phyloP scores from a whole-genome alignment of 495 filamentous ascomycete genomes.

The Neurospora tetraspora region DNA sequence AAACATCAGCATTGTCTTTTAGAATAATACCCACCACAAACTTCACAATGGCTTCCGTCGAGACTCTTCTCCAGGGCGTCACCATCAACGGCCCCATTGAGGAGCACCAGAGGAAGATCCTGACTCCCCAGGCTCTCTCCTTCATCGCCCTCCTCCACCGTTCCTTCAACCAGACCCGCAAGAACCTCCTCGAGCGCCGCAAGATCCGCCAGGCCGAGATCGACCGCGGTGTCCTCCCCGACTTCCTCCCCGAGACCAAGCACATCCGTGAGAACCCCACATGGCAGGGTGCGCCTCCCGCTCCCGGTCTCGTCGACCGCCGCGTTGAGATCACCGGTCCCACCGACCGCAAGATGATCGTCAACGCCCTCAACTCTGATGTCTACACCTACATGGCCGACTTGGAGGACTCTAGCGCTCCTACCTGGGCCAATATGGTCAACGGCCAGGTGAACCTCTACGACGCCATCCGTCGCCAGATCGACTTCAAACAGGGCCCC shows the following conservation, averaged over 20 bases:
- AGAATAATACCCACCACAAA: background rate
- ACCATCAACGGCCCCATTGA: slow-evolving; percentile 68
- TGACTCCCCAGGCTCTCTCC: slow-evolving; percentile 81
- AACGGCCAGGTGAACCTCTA: slow-evolving; percentile 98
- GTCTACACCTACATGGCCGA: slow-evolving; percentile 99
- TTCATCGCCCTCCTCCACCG: slow-evolving; percentile 93
- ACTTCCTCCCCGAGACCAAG: slow-evolving; percentile 94
- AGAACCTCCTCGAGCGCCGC: slow-evolving; percentile 79
- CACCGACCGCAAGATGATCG: slow-evolving; percentile 98
- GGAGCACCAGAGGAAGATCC: slow-evolving; percentile 76
- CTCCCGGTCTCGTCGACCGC: slow-evolving; percentile 86
- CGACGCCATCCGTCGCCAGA: slow-evolving; percentile 86
- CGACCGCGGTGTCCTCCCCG: slow-evolving; percentile 81
- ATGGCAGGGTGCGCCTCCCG: slow-evolving; percentile 91
- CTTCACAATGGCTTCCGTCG: slow-evolving; percentile 56
- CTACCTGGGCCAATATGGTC: slow-evolving; percentile 99
- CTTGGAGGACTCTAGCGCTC: slow-evolving; percentile 95
- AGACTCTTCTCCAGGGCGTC: slow-evolving; percentile 77
- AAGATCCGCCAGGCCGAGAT: slow-evolving; percentile 84
- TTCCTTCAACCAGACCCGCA: slow-evolving; percentile 85
- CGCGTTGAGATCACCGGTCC: slow-evolving; percentile 98
- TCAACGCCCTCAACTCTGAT: slow-evolving; percentile 93
- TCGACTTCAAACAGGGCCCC: slow-evolving; percentile 90
- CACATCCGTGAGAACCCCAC: slow-evolving; percentile 90
- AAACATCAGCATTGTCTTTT: background rate